phyloP scores from a whole-genome alignment of 495 filamentous ascomycete genomes.

The Margaritispora aquatica region DNA sequence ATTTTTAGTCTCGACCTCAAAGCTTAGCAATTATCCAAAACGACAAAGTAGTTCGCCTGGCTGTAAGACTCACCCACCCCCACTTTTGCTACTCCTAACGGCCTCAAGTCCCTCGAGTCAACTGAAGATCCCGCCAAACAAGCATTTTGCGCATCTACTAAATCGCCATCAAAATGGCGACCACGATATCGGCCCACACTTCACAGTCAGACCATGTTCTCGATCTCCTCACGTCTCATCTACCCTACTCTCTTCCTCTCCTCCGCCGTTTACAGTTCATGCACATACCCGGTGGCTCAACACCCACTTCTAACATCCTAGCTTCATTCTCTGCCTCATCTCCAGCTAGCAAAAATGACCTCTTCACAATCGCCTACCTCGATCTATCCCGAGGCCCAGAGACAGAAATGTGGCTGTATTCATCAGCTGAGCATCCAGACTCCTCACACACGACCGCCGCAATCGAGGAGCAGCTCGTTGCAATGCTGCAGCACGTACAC shows the following conservation, averaged over 20 bases:
- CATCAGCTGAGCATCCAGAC: slow-evolving; percentile 38
- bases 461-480: background rate
- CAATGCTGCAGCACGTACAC: background rate
- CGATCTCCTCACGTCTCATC: slow-evolving; percentile 35
- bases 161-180: background rate
- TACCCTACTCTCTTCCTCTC: slow-evolving; percentile 50
- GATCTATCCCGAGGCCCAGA: slow-evolving; percentile 51
- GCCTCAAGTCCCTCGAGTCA: too few relatives aligned
- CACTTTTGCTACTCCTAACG: too few relatives aligned
- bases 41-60: too few relatives aligned
- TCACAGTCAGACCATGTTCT: background rate
- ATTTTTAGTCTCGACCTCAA: too few relatives aligned
- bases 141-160: background rate
- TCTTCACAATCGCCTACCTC: slow-evolving; percentile 48
- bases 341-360: background rate
- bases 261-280: slow-evolving; percentile 54
- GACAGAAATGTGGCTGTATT: slow-evolving; percentile 56
- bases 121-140: background rate
- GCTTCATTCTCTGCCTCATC: slow-evolving; percentile 22
- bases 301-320: slow-evolving; percentile 19
- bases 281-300: slow-evolving; percentile 31
- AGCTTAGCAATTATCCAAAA: too few relatives aligned
- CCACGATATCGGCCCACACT: background rate
- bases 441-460: background rate
- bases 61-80: too few relatives aligned